These are phyloP conservation scores for Rosa multiflora DNA, from an alignment of 306 rosid genomes.

Conservation along the genomic window DNA sequence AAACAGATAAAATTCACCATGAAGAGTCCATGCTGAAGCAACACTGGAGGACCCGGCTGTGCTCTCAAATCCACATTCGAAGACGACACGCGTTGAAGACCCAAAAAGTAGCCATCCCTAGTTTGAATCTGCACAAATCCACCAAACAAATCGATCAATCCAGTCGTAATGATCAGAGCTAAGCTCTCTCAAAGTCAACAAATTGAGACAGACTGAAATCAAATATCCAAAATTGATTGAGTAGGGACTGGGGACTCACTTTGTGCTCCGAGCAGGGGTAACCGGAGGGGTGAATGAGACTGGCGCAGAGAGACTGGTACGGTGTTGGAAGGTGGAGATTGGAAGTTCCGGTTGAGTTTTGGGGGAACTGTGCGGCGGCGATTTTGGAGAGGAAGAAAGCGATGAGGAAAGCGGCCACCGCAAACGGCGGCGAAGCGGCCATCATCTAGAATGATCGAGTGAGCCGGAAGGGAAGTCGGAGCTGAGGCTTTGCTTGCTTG, in stretches of 20 bases:
- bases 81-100: slow-evolving; percentile 81
- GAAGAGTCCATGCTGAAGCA: slow-evolving; percentile 89
- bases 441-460: slow-evolving; percentile 16
- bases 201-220: not conserved
- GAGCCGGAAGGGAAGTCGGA: slow-evolving; percentile 19
- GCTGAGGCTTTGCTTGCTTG: not conserved
- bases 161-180: not conserved
- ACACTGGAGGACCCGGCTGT: slow-evolving; percentile 60
- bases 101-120: slow-evolving; percentile 77
- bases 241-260: slow-evolving; percentile 23
- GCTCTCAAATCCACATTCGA: slow-evolving; percentile 25
- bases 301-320: slow-evolving; percentile 44
- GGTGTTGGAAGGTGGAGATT: slow-evolving; percentile 21
- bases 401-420: slow-evolving; percentile 21
- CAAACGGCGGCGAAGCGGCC: slow-evolving; percentile 26
- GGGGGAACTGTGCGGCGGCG: slow-evolving; percentile 20
- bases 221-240: not conserved
- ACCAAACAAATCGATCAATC: not conserved
- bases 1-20: slow-evolving; percentile 40
- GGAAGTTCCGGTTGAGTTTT: slow-evolving; percentile 21
- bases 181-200: not conserved
- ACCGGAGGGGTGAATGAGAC: slow-evolving; percentile 65
- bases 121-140: slow-evolving; percentile 52
- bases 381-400: slow-evolving; percentile 22
- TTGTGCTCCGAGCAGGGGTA: slow-evolving; percentile 74